phyloP scores from a whole-genome alignment of 768 basidiomycete genomes.

The Clitopilus passeckerianus region DNA sequence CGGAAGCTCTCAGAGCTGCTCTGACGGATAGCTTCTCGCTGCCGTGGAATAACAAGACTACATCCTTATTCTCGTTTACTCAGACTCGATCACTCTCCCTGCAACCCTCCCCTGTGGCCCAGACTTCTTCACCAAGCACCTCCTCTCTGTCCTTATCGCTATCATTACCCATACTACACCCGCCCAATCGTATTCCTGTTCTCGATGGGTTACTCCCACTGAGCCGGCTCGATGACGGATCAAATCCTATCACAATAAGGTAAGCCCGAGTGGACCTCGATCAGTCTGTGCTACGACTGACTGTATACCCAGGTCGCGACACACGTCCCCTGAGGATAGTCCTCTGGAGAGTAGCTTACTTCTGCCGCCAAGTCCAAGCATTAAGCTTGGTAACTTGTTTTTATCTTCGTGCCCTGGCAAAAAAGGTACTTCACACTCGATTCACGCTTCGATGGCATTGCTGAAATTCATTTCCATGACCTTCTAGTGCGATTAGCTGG shows the following conservation, averaged over 20 bases:
- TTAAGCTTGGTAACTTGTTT: slow-evolving; percentile 75
- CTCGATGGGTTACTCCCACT: no score
- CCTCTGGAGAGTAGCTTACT: background rate
- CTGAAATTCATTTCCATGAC: background rate
- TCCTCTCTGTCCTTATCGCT: background rate
- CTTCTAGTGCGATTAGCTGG: slow-evolving; percentile 63
- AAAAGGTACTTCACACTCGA: slow-evolving; percentile 50
- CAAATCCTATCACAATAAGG: no score
- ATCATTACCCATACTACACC: background rate
- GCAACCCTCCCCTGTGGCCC: slow-evolving; percentile 5
- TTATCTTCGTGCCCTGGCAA: slow-evolving; percentile 95
- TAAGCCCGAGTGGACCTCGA: no score
- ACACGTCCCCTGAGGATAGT: background rate
- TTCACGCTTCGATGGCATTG: background rate
- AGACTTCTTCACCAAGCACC: background rate
- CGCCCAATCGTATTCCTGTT: background rate
- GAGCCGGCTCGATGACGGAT: no score
- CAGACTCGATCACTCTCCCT: slow-evolving; percentile 2
- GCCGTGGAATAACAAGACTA: background rate
- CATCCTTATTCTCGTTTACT: background rate
- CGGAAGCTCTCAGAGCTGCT: slow-evolving; percentile 31
- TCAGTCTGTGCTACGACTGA: background rate
- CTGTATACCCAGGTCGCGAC: background rate
- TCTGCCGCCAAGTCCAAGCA: slow-evolving; percentile 9
- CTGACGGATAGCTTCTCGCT: slow-evolving; percentile 25